A percentile compares a stretch with the other conserved stretches of the same genome.
phyloP scores from a whole-genome alignment of 768 basidiomycete species.

The Trametopsis cervina region DNA sequence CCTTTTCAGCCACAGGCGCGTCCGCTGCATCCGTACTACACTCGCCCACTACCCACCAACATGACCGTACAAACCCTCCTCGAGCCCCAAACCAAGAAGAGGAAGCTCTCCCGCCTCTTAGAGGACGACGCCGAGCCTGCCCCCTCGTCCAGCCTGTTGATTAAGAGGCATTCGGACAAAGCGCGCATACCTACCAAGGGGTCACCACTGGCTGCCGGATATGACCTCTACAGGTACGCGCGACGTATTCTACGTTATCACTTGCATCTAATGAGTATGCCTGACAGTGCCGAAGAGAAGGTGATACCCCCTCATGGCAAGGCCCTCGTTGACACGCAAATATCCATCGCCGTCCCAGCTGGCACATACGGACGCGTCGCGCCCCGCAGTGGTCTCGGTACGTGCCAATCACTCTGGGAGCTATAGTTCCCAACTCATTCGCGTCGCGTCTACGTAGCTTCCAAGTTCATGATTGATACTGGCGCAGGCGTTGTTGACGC shows the following conservation, averaged over 20 bases:
- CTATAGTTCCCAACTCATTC: too few species aligned
- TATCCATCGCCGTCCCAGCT: slow-evolving; percentile 88
- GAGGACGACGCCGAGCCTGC: slow-evolving; percentile 25
- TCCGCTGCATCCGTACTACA: neutral
- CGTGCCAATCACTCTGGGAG: slow-evolving; percentile 23
- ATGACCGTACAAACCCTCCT: slow-evolving; percentile 17
- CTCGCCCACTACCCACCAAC: neutral
- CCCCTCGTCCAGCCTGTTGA: slow-evolving; percentile 51
- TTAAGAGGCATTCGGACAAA: slow-evolving; percentile 80
- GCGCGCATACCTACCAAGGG: slow-evolving; percentile 85
- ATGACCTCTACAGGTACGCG: slow-evolving; percentile 90
- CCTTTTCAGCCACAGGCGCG: slow-evolving; percentile 5
- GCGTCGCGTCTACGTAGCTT: slow-evolving; percentile 55
- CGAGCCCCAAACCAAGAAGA: slow-evolving; percentile 39
- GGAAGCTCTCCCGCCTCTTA: slow-evolving; percentile 44
- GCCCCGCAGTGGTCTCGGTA: slow-evolving; percentile 91
- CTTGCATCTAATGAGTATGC: neutral
- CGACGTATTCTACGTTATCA: neutral
- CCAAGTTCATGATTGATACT: slow-evolving; percentile 96
- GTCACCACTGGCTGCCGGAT: slow-evolving; percentile 82
- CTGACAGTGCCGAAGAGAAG: slow-evolving; percentile 73
- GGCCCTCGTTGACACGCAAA: slow-evolving; percentile 83
- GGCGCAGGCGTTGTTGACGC: slow-evolving; percentile 97
- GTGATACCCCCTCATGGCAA: slow-evolving; percentile 84
- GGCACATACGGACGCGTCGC: slow-evolving; percentile 97